These are phyloP conservation scores for Angomonas ambiguus DNA, from an alignment of 208 protist species.

Conservation along the genomic window DNA sequence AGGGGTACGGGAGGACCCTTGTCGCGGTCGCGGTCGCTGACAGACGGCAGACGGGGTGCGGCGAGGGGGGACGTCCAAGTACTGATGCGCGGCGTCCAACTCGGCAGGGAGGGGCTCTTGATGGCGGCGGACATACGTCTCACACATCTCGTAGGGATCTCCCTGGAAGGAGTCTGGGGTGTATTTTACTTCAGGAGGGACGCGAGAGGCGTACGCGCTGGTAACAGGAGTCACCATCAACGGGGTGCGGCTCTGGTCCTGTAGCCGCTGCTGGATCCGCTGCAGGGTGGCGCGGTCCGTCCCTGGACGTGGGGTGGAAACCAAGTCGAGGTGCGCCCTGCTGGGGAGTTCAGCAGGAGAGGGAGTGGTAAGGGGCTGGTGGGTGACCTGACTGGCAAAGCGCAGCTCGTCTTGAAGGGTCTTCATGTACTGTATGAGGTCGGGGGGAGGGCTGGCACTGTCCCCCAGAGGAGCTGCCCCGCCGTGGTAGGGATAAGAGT, in stretches of 20 bases:
- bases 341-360: not conserved
- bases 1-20: not conserved
- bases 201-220: constrained; percentile 4
- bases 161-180: constrained; percentile 29
- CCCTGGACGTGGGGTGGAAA: not conserved
- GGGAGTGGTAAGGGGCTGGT: not conserved
- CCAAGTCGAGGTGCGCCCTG: not conserved
- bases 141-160: constrained; percentile 31
- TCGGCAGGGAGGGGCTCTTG: constrained; percentile 7
- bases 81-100: constrained; percentile 9
- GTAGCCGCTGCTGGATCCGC: constrained; percentile 14
- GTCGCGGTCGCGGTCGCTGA: not conserved
- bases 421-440: constrained; percentile 61
- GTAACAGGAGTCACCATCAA: constrained; percentile 6
- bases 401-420: constrained; percentile 59
- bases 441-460: constrained; percentile 18
- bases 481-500: too few relatives aligned
- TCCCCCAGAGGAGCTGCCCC: too few relatives aligned
- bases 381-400: constrained; percentile 14
- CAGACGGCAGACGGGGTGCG: not conserved
- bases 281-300: not conserved
- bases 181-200: too few relatives aligned
- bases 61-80: constrained; percentile 4
- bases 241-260: constrained; percentile 14
- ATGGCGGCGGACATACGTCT: constrained; percentile 21